Evolutionary conservation across 1,284 basidiomycete species (phyloP).

Genomic region (Leccinum griseonigrum): DNA sequence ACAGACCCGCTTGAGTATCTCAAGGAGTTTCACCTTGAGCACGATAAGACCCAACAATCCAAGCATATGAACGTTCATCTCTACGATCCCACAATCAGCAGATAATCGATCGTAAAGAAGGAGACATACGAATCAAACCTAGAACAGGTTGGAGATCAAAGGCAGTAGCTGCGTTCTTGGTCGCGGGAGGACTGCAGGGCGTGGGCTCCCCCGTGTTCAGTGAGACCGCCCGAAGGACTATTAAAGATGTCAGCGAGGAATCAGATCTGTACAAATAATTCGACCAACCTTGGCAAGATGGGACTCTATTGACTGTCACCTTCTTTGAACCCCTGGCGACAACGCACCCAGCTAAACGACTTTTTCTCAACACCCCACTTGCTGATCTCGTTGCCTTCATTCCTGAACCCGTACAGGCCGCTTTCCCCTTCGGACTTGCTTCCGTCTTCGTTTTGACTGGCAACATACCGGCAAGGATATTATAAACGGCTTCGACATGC

Average conservation of each 20-base stretch:
- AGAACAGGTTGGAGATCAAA: constrained; percentile 38
- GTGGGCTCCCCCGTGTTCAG: constrained; percentile 32
- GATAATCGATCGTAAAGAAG: not conserved
- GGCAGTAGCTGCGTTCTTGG: constrained; percentile 22
- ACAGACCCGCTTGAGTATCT: constrained; percentile 45
- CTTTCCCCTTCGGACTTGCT: constrained; percentile 25
- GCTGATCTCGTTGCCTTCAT: constrained; percentile 4
- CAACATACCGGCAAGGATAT: constrained; percentile 42
- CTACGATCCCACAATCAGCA: constrained; percentile 29
- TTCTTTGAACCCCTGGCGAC: constrained; percentile 16
- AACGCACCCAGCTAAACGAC: constrained; percentile 12
- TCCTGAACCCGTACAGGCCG: not conserved
- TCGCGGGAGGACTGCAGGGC: not conserved
- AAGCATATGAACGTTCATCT: constrained; percentile 62
- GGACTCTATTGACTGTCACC: constrained; percentile 31
- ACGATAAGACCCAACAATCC: constrained; percentile 55
- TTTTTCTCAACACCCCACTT: constrained; percentile 30
- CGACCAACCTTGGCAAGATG: constrained; percentile 42
- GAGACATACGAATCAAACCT: constrained; percentile 21
- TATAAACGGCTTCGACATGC: constrained; percentile 52
- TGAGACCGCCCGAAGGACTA: constrained; percentile 38
- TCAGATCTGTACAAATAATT: not conserved
- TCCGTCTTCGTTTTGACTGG: constrained; percentile 3
- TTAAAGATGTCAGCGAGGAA: not conserved
- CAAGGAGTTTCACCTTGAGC: constrained; percentile 55